Evolutionary conservation across 2,329 filamentous ascomycete genomes (phyloP).

Genomic region (Tolypocladium tundrense): DNA sequence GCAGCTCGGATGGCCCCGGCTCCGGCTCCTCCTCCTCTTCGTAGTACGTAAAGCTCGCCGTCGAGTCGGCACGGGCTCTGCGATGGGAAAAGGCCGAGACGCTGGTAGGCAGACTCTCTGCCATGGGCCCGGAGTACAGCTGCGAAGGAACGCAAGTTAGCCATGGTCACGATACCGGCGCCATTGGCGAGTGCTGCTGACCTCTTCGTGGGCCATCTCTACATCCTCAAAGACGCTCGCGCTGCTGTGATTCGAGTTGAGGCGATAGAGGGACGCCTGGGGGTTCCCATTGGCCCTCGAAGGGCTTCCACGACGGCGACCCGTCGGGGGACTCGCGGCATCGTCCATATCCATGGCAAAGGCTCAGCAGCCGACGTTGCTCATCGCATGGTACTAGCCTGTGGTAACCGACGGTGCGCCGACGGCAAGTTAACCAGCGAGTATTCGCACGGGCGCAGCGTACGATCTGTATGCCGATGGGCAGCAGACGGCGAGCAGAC

Average conservation of each 20-base stretch:
- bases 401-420: neutral
- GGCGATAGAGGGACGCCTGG: constrained; percentile 36
- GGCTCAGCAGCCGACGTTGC: neutral
- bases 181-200: constrained; percentile 21
- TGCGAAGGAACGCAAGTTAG: constrained; percentile 13
- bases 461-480: neutral
- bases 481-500: neutral
- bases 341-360: constrained; percentile 5
- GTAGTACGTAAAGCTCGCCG: constrained; percentile 82
- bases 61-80: constrained; percentile 70
- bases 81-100: constrained; percentile 86
- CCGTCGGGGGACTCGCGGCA: neutral
- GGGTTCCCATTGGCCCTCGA: neutral
- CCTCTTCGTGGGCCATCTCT: constrained; percentile 98
- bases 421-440: neutral
- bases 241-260: constrained; percentile 61
- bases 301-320: neutral
- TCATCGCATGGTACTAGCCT: neutral
- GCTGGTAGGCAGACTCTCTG: constrained; percentile 92
- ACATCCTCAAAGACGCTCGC: constrained; percentile 85
- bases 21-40: constrained; percentile 56
- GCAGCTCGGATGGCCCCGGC: constrained; percentile 18
- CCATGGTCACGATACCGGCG: neutral
- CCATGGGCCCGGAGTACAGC: constrained; percentile 85
- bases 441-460: neutral